Evolutionary conservation across 495 filamentous ascomycete genomes (phyloP), one percentile per base, ranked within the genome.

Genomic region (Xylaria venustula): DNA sequence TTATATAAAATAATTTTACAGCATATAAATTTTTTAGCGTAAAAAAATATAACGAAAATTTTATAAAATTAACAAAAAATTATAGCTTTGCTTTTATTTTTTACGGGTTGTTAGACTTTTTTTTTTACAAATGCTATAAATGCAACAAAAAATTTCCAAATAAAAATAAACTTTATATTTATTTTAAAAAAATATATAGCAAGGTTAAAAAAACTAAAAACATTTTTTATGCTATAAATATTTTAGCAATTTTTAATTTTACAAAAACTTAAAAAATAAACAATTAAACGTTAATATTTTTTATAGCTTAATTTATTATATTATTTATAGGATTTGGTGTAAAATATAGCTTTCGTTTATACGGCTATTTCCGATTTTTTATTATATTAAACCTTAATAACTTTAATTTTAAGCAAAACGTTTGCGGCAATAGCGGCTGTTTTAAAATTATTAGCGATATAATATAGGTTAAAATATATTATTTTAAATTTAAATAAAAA

Each of bases 241-340:
- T 32, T 22, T 22, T 28, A 61, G 15, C 56, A 22, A 26, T 34
- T 44, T 23, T 56, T 71, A 47, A 62, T 67, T 68, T 49, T 45
- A 34, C 11, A n/a, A n/a, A n/a, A n/a, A n/a, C 11, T 34, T 68
- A 60, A 54, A 54, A 60, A 45, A n/a, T 45, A 45, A 71, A 72
- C 70, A 66, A 58, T 58, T 70, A 69, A 62, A 69, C 70, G 63
- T 69, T 67, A 62, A 68, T n/a, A 3, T n/a, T 40, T 7, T 40
- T 7, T n/a, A n/a, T n/a, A n/a, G n/a, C n/a, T n/a, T n/a, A n/a
- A 66, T 68, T 65, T 66, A 64, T 61, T 57, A 46, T 64, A 44
- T 60, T 60, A 52, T 67, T 60, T 54, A 64, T 51, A 32, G 46
- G 55, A 51, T 67, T 58, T 47, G 48, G 42, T 52, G 52, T 47